Conservation (phyloP, 257 asterid genomes). For the Ocimum tenuiflorum region DNA sequence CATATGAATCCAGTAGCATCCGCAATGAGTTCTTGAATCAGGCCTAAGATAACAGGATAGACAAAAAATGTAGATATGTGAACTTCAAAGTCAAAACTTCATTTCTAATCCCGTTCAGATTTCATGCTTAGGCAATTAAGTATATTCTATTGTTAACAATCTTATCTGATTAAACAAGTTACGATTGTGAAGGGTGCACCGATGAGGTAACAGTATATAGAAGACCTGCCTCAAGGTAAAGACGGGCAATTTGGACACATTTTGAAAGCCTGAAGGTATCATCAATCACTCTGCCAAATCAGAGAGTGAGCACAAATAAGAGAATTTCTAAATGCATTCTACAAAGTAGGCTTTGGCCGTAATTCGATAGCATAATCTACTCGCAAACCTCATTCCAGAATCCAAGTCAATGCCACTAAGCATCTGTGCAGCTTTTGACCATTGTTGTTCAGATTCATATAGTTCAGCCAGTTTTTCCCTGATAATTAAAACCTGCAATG, state of each 20-base stretch:
- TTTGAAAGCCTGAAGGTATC: conserved; percentile 81
- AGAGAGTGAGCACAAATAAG: conserved; percentile 9
- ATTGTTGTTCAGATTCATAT: conserved; percentile 85
- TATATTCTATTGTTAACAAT: not conserved
- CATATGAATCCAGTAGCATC: conserved; percentile 8
- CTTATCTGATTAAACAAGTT: not conserved
- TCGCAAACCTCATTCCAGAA: conserved; percentile 88
- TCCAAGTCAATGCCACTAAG: conserved; percentile 98
- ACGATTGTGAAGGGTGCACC: not conserved
- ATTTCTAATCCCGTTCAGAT: not conserved
- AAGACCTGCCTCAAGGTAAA: conserved; percentile 78
- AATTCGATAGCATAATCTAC: not conserved
- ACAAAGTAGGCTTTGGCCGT: not conserved
- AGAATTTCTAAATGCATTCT: not conserved
- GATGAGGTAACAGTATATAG: not conserved
- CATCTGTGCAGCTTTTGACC: conserved; percentile 99
- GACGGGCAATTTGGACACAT: conserved; percentile 93
- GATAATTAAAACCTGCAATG: conserved; percentile 69
- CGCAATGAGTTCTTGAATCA: conserved; percentile 1
- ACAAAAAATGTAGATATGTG: not conserved
- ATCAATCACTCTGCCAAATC: conserved; percentile 73
- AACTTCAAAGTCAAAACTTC: conserved; percentile 7
- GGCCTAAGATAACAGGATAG: not conserved
- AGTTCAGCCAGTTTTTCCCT: conserved; percentile 91
- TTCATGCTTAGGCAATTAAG: not conserved